Base-by-base conservation (phyloP, 1,139 yeast genomes). In the Wickerhamomyces sp. region DNA sequence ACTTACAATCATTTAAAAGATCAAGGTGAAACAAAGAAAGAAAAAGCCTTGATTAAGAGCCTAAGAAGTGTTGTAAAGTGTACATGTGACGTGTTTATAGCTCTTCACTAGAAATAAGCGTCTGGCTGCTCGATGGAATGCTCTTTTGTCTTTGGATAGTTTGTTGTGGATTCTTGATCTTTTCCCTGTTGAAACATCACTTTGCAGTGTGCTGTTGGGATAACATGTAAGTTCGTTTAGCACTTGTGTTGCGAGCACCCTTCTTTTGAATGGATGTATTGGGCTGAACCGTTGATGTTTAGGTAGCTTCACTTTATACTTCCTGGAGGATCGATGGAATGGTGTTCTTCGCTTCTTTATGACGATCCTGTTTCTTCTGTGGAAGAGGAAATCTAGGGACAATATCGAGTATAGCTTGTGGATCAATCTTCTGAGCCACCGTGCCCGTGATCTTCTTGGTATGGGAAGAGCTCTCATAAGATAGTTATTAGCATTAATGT, bases 381-480 rank as follows among this genome's bases (percentile, higher is more conserved):
- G 38, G 31, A 38, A 37, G 26, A 53, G 36, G 31, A 44, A 50
- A 29, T 42, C 38, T 7, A 54, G 33, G 5, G 55, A 40, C 13
- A 48, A 18, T 1, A 49, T 7, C 3, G 22, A 17, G 38, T 49
- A 50, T 4, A 54, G 12, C 15, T 32, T 37, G 15, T 36, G 41
- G 14, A 52, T 33, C 7, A 52, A 21, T 14, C 44, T 34, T 32
- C 38, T 40, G 24, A 54, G 22, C 4, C 37, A 18, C 13, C 58
- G 41, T 1, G 42, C 7, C 2, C 56, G 36, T 13, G 58, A 54
- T 9, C 36, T 36, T 30, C 58, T 37, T 28, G 58, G 58, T 8
- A 42, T 49, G n/a, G 58, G 58, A 7, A 54, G 46, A 2, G 56
- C 44, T 40, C 55, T 50, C 56, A 54, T 53, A 4, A 4, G 21